These are phyloP conservation scores for Botrytis paeoniae DNA, from an alignment of 2,329 filamentous ascomycete genomes.

Conservation along the genomic window DNA sequence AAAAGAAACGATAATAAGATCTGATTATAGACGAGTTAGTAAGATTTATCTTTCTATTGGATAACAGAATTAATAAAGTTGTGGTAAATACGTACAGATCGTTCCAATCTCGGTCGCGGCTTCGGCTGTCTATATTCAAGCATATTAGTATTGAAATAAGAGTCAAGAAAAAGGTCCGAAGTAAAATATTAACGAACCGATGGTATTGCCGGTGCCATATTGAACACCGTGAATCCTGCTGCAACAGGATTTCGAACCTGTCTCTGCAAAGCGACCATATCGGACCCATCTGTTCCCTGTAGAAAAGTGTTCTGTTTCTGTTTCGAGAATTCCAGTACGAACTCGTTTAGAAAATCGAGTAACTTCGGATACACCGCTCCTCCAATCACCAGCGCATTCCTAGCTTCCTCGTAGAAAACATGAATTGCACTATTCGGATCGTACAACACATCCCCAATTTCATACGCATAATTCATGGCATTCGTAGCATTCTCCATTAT, in stretches of 20 bases:
- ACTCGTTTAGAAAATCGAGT: constrained; percentile 22
- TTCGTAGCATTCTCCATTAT: constrained; percentile 25
- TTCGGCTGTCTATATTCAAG: constrained; percentile 20
- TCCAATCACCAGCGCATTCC: constrained; percentile 24
- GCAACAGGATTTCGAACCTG: constrained; percentile 22
- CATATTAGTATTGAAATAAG: not conserved
- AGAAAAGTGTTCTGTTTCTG: constrained; percentile 23
- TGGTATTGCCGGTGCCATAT: constrained; percentile 24
- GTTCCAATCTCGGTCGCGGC: constrained; percentile 29
- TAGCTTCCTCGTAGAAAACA: constrained; percentile 25
- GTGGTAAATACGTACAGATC: constrained; percentile 22
- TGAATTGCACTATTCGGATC: constrained; percentile 22
- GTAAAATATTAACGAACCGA: not conserved
- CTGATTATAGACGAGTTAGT: not conserved
- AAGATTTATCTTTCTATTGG: not conserved
- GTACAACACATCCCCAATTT: constrained; percentile 20
- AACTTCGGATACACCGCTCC: constrained; percentile 21
- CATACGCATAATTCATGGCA: constrained; percentile 26
- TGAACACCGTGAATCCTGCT: constrained; percentile 20
- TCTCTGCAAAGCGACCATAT: constrained; percentile 22
- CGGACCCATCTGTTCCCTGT: constrained; percentile 4
- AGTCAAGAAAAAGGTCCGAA: not conserved
- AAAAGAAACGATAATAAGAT: constrained; percentile 28
- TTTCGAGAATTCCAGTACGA: constrained; percentile 24
- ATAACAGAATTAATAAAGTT: too few species aligned